A percentile compares a stretch with the other conserved stretches of the same genome.
These are phyloP conservation scores for Hypoxylon sp. DNA, from an alignment of 2,329 filamentous ascomycete genomes.

Conservation along the genomic window DNA sequence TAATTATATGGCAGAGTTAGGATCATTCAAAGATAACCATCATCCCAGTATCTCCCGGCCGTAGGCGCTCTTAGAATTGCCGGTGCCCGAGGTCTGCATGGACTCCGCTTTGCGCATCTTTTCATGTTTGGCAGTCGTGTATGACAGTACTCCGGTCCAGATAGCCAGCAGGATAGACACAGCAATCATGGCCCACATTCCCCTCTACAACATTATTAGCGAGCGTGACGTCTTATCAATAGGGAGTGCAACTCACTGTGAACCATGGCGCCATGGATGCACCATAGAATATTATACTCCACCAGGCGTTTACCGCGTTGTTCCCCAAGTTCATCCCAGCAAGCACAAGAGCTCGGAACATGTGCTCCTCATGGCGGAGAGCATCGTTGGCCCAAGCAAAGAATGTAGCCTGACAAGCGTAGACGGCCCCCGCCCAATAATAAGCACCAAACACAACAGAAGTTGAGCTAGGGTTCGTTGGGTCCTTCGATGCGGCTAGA, in stretches of 20 bases:
- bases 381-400: conserved; percentile 81
- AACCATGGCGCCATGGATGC: conserved; percentile 73
- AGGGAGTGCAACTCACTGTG: background rate
- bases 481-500: conserved; percentile 58
- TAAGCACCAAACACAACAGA: conserved; percentile 69
- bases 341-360: conserved; percentile 71
- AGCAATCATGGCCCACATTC: conserved; percentile 80
- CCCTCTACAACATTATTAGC: conserved; percentile 52
- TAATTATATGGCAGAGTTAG: too few species aligned
- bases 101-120: conserved; percentile 38
- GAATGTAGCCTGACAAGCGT: conserved; percentile 77
- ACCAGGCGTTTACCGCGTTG: conserved; percentile 76
- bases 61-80: conserved; percentile 12
- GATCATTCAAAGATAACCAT: too few species aligned
- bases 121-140: conserved; percentile 53
- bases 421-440: conserved; percentile 75
- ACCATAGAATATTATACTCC: conserved; percentile 75
- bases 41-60: too few species aligned
- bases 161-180: conserved; percentile 65
- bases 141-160: conserved; percentile 66
- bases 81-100: conserved; percentile 8
- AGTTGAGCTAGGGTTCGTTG: conserved; percentile 53
- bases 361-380: conserved; percentile 68
- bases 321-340: conserved; percentile 76
- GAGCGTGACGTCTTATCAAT: background rate